A percentile compares a stretch with the other conserved stretches of the same genome.
phyloP scores from a whole-genome alignment of 257 asterid genomes.

The Forsythia viridissima region DNA sequence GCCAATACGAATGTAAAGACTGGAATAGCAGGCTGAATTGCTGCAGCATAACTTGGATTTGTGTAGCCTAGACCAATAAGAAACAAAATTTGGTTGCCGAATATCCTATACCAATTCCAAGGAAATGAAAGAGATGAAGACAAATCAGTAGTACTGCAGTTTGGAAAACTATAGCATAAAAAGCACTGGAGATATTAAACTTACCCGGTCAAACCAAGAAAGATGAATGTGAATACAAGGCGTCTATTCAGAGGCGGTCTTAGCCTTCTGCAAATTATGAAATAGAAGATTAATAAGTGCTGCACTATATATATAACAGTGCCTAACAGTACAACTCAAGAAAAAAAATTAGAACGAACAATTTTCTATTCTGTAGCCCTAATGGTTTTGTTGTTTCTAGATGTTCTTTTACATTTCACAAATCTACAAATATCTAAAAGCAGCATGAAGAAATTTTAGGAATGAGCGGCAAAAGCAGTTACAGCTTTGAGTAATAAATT shows the following conservation, averaged over 20 bases:
- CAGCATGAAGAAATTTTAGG: not conserved
- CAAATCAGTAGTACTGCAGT: constrained; percentile 17
- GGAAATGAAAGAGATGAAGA: constrained; percentile 5
- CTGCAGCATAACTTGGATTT: constrained; percentile 94
- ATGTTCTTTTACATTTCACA: not conserved
- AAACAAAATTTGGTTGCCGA: constrained; percentile 91
- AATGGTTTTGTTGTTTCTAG: constrained; percentile 3
- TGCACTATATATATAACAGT: not conserved
- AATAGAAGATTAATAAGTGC: constrained; percentile 14
- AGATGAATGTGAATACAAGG: constrained; percentile 66
- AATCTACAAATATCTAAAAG: not conserved
- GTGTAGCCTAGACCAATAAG: constrained; percentile 96
- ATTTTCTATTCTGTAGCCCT: not conserved
- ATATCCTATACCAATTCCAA: constrained; percentile 57
- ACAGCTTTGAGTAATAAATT: not conserved
- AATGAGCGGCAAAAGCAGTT: not conserved
- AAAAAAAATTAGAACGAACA: not conserved
- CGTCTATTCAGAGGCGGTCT: constrained; percentile 69
- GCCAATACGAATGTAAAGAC: constrained; percentile 93
- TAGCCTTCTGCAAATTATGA: constrained; percentile 56
- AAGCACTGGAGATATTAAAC: constrained; percentile 28
- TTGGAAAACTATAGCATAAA: constrained; percentile 15
- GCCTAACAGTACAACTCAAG: not conserved
- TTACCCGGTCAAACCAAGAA: constrained; percentile 97
- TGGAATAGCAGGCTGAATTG: constrained; percentile 93